Percentiles rank a stretch among this genome's conserved stretches.
Conservation (phyloP, 2,329 filamentous ascomycete species). For the Fusarium scirpi region DNA sequence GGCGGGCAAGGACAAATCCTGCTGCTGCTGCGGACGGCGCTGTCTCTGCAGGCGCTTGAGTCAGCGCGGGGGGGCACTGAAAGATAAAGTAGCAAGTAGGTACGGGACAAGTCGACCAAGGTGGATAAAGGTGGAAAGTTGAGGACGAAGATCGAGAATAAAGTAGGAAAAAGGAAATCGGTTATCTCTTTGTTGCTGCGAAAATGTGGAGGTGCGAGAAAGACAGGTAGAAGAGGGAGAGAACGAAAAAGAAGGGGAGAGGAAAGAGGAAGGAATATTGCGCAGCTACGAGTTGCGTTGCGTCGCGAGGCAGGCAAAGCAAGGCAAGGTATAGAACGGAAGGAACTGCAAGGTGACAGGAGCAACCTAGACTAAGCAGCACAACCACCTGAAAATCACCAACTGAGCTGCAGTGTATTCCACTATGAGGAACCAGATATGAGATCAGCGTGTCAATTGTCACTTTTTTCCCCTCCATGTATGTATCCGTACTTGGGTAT, state of each 20-base stretch:
- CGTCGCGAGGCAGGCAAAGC: conserved; percentile 4
- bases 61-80: conserved; percentile 25
- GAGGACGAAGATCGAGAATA: conserved; percentile 19
- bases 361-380: conserved; percentile 15
- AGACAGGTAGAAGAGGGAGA: conserved; percentile 28
- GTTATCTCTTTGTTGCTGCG: conserved; percentile 33
- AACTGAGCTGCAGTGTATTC: conserved; percentile 22
- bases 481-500: background rate
- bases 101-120: conserved; percentile 2
- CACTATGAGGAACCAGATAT: conserved; percentile 33
- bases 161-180: conserved; percentile 16
- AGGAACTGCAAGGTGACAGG: conserved; percentile 12
- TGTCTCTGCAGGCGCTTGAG: conserved; percentile 38
- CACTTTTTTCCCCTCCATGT: background rate
- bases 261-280: conserved; percentile 31
- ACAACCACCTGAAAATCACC: conserved; percentile 34
- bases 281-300: conserved; percentile 13
- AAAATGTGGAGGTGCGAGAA: conserved; percentile 34
- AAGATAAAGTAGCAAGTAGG: conserved; percentile 3
- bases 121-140: conserved; percentile 19
- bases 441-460: conserved; percentile 41
- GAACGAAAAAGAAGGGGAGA: conserved; percentile 33
- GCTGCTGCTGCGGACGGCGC: conserved; percentile 39
- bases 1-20: conserved; percentile 41
- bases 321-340: conserved; percentile 17